Percentiles rank a stretch among this genome's conserved stretches.
Evolutionary conservation across 1,139 yeast genomes (phyloP).

Genomic region (Kodamaea ohmeri): DNA sequence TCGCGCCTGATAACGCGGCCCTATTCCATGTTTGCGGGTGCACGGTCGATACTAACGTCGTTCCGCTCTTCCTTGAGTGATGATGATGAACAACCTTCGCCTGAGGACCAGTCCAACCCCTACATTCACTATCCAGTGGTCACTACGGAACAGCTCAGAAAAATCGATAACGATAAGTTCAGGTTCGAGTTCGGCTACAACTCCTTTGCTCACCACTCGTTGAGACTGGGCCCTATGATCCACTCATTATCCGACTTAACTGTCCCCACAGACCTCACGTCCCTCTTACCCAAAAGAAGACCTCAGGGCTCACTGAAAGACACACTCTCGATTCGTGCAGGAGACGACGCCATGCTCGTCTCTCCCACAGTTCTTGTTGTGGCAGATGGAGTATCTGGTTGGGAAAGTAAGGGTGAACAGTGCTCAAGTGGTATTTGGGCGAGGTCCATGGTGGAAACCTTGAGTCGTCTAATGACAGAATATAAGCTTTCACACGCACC

Average conservation of each 20-base stretch:
- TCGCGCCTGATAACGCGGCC: neutral
- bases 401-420: slow-evolving; percentile 49
- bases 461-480: slow-evolving; percentile 48
- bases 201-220: slow-evolving; percentile 50
- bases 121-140: slow-evolving; percentile 43
- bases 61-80: slow-evolving; percentile 7
- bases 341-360: slow-evolving; percentile 63
- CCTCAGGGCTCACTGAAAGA: slow-evolving; percentile 55
- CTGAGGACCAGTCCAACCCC: slow-evolving; percentile 31
- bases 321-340: slow-evolving; percentile 53
- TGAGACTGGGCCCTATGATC: slow-evolving; percentile 37
- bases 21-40: slow-evolving; percentile 4
- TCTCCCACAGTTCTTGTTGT: slow-evolving; percentile 55
- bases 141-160: slow-evolving; percentile 40
- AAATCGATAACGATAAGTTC: slow-evolving; percentile 37
- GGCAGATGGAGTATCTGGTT: slow-evolving; percentile 63
- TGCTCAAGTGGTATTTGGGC: slow-evolving; percentile 55
- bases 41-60: slow-evolving; percentile 2
- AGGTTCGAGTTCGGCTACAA: slow-evolving; percentile 48
- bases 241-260: slow-evolving; percentile 52
- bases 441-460: slow-evolving; percentile 53
- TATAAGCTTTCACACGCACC: slow-evolving; percentile 44
- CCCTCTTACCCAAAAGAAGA: slow-evolving; percentile 50
- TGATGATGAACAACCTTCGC: slow-evolving; percentile 17
- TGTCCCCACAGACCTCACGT: slow-evolving; percentile 46